phyloP scores from a whole-genome alignment of 306 rosid species.

The Trifolium repens region DNA sequence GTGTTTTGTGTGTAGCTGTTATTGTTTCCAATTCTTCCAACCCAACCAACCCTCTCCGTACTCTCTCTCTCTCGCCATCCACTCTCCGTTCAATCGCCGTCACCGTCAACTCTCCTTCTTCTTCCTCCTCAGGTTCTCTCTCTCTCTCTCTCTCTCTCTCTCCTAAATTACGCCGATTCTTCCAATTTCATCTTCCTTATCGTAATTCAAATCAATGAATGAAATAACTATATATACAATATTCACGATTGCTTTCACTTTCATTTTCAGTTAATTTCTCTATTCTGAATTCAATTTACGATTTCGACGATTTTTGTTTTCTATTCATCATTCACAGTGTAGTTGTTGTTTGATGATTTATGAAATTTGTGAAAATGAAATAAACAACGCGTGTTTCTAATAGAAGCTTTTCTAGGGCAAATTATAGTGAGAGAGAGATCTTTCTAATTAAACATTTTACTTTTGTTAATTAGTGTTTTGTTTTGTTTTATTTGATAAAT shows the following conservation, averaged over 20 bases:
- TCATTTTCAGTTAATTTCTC: neutral
- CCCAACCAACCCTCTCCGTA: conserved; percentile 29
- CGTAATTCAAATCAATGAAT: conserved; percentile 10
- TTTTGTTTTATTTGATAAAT: neutral
- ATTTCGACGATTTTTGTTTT: conserved; percentile 22
- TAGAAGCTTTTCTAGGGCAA: conserved; percentile 31
- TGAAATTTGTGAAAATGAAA: neutral
- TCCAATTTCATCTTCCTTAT: conserved; percentile 15
- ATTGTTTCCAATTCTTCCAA: conserved; percentile 40
- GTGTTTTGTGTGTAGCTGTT: too few species aligned
- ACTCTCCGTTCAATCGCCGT: conserved; percentile 41
- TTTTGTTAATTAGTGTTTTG: conserved; percentile 31
- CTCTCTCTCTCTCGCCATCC: conserved; percentile 17
- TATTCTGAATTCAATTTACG: conserved; percentile 14
- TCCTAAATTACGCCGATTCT: conserved; percentile 7
- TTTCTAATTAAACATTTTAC: conserved; percentile 16
- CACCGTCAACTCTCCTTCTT: conserved; percentile 13
- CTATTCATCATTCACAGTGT: neutral
- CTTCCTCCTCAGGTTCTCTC: conserved; percentile 31
- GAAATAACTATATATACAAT: neutral
- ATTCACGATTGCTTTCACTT: conserved; percentile 24
- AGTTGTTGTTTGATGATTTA: conserved; percentile 17
- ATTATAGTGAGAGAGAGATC: conserved; percentile 33
- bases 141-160: conserved; percentile 12
- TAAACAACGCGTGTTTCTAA: neutral